Percentiles rank a stretch among this genome's conserved stretches.
phyloP scores from a whole-genome alignment of 148 eudicot genomes.

The Spergularia bocconei region DNA sequence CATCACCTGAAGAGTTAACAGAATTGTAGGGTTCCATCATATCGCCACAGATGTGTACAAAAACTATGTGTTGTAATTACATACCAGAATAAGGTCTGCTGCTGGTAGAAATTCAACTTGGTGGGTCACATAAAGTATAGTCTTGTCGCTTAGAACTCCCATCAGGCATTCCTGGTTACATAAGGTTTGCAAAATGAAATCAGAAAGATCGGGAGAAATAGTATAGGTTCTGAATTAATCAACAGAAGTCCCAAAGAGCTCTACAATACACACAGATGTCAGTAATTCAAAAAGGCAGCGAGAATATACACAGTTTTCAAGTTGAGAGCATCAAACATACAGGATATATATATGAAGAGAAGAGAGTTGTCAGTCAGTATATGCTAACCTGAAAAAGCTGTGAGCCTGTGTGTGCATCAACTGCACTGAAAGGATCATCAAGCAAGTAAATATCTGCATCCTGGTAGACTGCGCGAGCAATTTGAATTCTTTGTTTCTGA shows the following conservation, averaged over 20 bases:
- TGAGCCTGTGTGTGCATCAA: slow-evolving; percentile 95
- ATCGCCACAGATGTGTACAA: not conserved
- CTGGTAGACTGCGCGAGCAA: slow-evolving; percentile 95
- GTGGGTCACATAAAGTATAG: slow-evolving; percentile 85
- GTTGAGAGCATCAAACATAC: too few species aligned
- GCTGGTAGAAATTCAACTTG: slow-evolving; percentile 99
- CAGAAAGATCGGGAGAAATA: not conserved
- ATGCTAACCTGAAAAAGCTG: slow-evolving; percentile 80
- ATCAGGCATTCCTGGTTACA: slow-evolving; percentile 75
- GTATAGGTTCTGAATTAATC: not conserved
- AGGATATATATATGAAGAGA: too few species aligned
- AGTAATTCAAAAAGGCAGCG: too few species aligned
- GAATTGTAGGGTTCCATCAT: not conserved
- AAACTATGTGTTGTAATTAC: not conserved
- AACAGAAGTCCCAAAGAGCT: not conserved
- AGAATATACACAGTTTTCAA: too few species aligned
- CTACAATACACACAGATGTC: too few species aligned
- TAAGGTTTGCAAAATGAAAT: not conserved
- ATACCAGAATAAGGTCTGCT: slow-evolving; percentile 95
- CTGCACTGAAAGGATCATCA: slow-evolving; percentile 98
- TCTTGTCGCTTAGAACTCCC: slow-evolving; percentile 86
- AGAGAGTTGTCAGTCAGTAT: not conserved
- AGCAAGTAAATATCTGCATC: slow-evolving; percentile 93
- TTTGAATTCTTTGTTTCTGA: slow-evolving; percentile 96
- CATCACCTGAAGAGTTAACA: slow-evolving; percentile 65